These are phyloP conservation scores for Cryptococcus sp. DNA, from an alignment of 1,284 basidiomycete genomes.

Conservation along the genomic window DNA sequence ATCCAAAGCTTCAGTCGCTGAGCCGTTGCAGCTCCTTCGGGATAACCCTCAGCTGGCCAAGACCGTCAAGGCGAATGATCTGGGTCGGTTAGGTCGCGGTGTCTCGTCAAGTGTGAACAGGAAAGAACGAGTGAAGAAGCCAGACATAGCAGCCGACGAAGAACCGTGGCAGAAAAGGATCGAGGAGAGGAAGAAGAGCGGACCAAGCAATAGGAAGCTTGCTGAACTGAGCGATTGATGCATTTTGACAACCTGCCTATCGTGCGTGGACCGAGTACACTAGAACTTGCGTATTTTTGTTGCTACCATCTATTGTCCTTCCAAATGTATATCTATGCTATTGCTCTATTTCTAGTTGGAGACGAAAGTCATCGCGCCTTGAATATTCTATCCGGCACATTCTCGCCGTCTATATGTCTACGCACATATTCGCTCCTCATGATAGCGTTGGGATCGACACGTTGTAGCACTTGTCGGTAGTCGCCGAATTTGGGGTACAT, in stretches of 20 bases:
- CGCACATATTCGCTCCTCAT: conserved; percentile 63
- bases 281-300: background rate
- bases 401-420: conserved; percentile 58
- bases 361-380: conserved; percentile 23
- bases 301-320: conserved; percentile 1
- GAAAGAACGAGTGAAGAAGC: background rate
- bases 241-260: conserved; percentile 8
- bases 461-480: conserved; percentile 69
- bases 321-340: conserved; percentile 7
- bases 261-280: background rate
- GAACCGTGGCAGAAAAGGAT: conserved; percentile 18
- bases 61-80: conserved; percentile 41
- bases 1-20: background rate
- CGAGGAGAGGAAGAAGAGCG: conserved; percentile 7
- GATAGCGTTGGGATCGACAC: conserved; percentile 77
- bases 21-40: conserved; percentile 24
- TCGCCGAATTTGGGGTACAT: conserved; percentile 84
- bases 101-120: background rate
- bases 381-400: conserved; percentile 43
- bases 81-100: conserved; percentile 28
- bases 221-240: conserved; percentile 13
- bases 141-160: conserved; percentile 1
- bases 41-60: conserved; percentile 31
- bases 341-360: conserved; percentile 1
- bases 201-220: conserved; percentile 7